These are phyloP conservation scores for Botrytis deweyae DNA, from an alignment of 2,329 filamentous ascomycete species.

Conservation along the genomic window DNA sequence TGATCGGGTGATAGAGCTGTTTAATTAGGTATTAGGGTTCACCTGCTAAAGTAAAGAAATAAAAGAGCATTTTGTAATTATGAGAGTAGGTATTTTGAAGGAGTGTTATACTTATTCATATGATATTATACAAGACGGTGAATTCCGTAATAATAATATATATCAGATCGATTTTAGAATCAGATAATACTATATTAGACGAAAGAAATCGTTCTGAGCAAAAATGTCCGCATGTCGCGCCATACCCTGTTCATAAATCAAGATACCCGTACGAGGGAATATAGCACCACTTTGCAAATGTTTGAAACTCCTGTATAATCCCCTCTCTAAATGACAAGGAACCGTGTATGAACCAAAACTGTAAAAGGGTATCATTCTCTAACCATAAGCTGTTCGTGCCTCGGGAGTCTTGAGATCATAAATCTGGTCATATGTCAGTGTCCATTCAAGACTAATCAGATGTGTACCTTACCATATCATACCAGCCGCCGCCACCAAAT, in stretches of 20 bases:
- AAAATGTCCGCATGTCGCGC: too few relatives aligned
- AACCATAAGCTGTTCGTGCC: conserved; percentile 34
- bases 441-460: neutral
- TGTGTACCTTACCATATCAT: conserved; percentile 65
- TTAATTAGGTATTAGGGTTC: too few relatives aligned
- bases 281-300: neutral
- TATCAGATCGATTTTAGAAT: too few relatives aligned
- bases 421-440: neutral
- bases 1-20: too few relatives aligned
- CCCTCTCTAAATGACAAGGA: neutral
- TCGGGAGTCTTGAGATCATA: conserved; percentile 8
- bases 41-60: too few relatives aligned
- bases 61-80: too few relatives aligned
- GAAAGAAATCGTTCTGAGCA: too few relatives aligned
- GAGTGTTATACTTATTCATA: too few relatives aligned
- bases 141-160: too few relatives aligned
- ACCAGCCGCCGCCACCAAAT: conserved; percentile 79
- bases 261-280: conserved; percentile 3
- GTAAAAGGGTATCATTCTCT: conserved; percentile 11
- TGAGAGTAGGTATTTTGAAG: too few relatives aligned
- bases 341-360: neutral
- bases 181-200: too few relatives aligned
- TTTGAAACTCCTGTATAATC: neutral
- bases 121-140: too few relatives aligned
- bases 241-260: neutral